These are phyloP conservation scores for Acanthamoeba healyi DNA, from an alignment of 208 protist genomes.

Conservation along the genomic window DNA sequence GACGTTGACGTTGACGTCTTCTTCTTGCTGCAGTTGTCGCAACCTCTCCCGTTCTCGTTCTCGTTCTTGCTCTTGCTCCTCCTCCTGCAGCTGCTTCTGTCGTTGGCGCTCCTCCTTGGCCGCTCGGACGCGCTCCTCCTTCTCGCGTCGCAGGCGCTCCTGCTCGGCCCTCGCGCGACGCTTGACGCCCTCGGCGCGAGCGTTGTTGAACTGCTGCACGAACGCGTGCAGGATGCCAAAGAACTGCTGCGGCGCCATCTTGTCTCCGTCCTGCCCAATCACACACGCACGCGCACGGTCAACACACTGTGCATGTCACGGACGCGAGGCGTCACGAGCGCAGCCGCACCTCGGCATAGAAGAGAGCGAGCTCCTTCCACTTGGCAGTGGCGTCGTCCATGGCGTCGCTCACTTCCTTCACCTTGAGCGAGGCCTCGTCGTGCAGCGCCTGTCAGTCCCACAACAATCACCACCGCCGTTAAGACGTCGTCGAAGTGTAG, in stretches of 20 bases:
- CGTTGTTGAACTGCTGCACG: conserved; percentile 50
- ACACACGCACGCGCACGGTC: not conserved
- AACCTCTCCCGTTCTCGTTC: not conserved
- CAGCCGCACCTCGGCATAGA: not conserved
- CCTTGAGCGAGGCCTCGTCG: conserved; percentile 7
- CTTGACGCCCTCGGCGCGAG: conserved; percentile 4
- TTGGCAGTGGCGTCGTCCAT: conserved; percentile 29
- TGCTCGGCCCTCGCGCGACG: not conserved
- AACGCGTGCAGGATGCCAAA: conserved; percentile 22
- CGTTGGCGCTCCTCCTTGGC: not conserved
- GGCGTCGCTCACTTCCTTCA: conserved; percentile 40
- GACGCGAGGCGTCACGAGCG: too few relatives aligned
- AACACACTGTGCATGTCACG: not conserved
- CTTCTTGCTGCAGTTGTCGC: not conserved
- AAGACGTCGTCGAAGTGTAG: not conserved
- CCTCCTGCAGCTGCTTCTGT: not conserved
- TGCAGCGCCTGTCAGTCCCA: not conserved
- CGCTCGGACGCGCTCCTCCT: not conserved
- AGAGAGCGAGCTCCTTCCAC: conserved; percentile 22
- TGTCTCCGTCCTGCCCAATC: not conserved
- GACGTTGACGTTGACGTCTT: not conserved
- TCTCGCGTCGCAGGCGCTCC: conserved; percentile 8
- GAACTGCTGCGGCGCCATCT: conserved; percentile 33
- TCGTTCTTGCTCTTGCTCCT: not conserved
- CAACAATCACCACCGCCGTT: not conserved